These are phyloP conservation scores for Acarospora socialis DNA, from an alignment of 2,329 filamentous ascomycete species.

Conservation along the genomic window DNA sequence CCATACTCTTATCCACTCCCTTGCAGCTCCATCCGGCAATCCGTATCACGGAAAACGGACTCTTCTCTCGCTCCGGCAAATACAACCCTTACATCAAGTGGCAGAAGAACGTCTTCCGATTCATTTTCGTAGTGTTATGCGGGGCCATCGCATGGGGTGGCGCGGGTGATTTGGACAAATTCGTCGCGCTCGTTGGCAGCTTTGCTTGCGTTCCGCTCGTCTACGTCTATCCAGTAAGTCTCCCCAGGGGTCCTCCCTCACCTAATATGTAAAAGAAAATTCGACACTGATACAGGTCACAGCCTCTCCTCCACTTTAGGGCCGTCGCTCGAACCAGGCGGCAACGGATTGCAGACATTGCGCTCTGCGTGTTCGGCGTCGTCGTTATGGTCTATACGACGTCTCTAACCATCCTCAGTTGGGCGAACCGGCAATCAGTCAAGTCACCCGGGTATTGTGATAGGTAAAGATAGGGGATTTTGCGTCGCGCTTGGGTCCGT, in stretches of 20 bases:
- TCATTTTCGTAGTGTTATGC: slow-evolving; percentile 78
- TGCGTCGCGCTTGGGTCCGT: too few relatives aligned
- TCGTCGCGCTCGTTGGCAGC: slow-evolving; percentile 88
- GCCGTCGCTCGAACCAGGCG: slow-evolving; percentile 56
- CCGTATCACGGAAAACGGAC: slow-evolving; percentile 83
- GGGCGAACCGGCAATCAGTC: slow-evolving; percentile 48
- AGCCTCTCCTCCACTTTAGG: slow-evolving; percentile 83
- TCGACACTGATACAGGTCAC: slow-evolving; percentile 11
- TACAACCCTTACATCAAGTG: slow-evolving; percentile 98
- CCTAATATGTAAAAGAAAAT: background rate
- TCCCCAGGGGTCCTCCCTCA: background rate
- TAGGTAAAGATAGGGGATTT: too few relatives aligned
- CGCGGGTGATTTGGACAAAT: slow-evolving; percentile 89
- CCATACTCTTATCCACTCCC: slow-evolving; percentile 90
- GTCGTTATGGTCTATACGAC: slow-evolving; percentile 90
- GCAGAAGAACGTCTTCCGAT: slow-evolving; percentile 97
- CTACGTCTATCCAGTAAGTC: slow-evolving; percentile 89
- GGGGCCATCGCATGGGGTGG: slow-evolving; percentile 82
- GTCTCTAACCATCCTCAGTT: slow-evolving; percentile 69
- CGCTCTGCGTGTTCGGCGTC: slow-evolving; percentile 67
- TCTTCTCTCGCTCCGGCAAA: slow-evolving; percentile 89
- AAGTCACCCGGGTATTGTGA: slow-evolving; percentile 52
- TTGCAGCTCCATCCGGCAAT: slow-evolving; percentile 97
- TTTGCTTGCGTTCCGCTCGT: slow-evolving; percentile 96
- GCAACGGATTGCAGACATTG: slow-evolving; percentile 58